A percentile compares a stretch with the other conserved stretches of the same genome.
These are phyloP conservation scores for Phytophthora macrochlamydospora DNA, from an alignment of 352 stramenopile genomes.

Conservation along the genomic window DNA sequence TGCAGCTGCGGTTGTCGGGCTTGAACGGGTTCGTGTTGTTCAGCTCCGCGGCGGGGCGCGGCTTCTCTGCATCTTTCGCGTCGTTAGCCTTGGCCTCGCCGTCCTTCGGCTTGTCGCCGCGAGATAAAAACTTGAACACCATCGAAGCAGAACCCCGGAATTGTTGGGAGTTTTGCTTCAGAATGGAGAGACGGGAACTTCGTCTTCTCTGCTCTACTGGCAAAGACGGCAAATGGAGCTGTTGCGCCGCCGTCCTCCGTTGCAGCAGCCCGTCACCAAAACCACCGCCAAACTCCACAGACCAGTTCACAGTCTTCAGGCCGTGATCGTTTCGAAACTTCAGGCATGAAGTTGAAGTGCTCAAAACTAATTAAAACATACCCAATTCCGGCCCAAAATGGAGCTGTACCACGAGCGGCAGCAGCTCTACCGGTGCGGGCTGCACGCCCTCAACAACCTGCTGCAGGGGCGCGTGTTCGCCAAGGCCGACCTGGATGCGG, in stretches of 20 bases:
- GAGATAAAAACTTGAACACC: too few species aligned
- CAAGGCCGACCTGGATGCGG: slow-evolving; percentile 50
- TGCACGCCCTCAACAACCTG: slow-evolving; percentile 85
- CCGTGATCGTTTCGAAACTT: slow-evolving; percentile 32
- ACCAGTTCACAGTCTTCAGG: too few species aligned
- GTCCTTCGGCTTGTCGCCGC: too few species aligned
- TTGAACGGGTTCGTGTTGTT: slow-evolving; percentile 69
- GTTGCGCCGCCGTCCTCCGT: not conserved
- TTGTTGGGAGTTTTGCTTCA: too few species aligned
- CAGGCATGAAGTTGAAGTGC: slow-evolving; percentile 20
- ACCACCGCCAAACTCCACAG: not conserved
- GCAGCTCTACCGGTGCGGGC: slow-evolving; percentile 72
- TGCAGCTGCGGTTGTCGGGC: slow-evolving; percentile 75
- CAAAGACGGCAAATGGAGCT: slow-evolving; percentile 27
- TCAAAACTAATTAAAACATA: not conserved
- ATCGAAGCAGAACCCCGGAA: too few species aligned
- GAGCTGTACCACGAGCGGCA: slow-evolving; percentile 77
- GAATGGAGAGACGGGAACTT: too few species aligned
- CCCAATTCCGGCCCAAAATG: slow-evolving; percentile 4
- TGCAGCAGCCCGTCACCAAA: not conserved
- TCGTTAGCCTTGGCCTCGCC: too few species aligned
- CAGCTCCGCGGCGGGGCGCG: not conserved
- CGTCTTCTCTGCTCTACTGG: slow-evolving; percentile 9
- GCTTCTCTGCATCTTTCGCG: too few species aligned
- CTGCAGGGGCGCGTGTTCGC: slow-evolving; percentile 71